phyloP scores from a whole-genome alignment of 192 early-diverging fungal genomes.

The Haplosporangium gracile region DNA sequence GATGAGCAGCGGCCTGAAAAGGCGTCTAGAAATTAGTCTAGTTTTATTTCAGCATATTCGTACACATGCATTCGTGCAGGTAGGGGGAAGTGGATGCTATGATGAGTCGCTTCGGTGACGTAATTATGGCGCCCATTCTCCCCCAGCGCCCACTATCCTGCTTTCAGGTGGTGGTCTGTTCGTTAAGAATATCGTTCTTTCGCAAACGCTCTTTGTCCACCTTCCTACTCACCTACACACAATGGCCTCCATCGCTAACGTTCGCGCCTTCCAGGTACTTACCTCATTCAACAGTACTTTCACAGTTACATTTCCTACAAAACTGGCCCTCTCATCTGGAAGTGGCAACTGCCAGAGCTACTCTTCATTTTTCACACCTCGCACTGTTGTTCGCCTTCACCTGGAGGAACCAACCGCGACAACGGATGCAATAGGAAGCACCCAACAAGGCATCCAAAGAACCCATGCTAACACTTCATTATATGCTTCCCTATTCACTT shows the following conservation, averaged over 20 bases:
- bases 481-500: neutral
- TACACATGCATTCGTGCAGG: neutral
- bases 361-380: too few relatives aligned
- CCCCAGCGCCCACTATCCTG: too few relatives aligned
- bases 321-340: neutral
- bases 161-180: too few relatives aligned
- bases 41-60: neutral
- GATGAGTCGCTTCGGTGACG: neutral
- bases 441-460: neutral
- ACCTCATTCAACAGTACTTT: neutral
- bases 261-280: conserved; percentile 1
- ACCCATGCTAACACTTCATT: neutral
- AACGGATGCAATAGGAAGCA: neutral
- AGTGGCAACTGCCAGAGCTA: too few relatives aligned
- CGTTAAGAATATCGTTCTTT: too few relatives aligned
- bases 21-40: neutral
- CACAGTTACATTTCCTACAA: neutral
- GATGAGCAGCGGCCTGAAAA: too few relatives aligned
- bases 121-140: too few relatives aligned
- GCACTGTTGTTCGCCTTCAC: too few relatives aligned
- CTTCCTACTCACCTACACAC: neutral
- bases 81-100: neutral
- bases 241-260: conserved; percentile 31
- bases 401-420: too few relatives aligned
- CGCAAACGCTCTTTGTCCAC: neutral